phyloP scores from a whole-genome alignment of 1,284 basidiomycete genomes.

The Gomphus bonarii region DNA sequence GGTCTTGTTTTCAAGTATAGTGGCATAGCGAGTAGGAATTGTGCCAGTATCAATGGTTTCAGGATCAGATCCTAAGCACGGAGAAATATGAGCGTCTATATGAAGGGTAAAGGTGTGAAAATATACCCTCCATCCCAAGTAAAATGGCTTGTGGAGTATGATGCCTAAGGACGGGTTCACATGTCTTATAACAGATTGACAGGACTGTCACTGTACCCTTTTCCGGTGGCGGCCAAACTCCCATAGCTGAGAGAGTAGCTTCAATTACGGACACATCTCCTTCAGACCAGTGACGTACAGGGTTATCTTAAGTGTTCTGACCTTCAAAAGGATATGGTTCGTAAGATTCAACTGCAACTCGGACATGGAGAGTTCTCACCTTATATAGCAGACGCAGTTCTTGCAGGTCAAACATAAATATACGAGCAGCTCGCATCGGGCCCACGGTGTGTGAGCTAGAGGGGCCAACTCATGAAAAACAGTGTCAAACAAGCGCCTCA shows the following conservation, averaged over 20 bases:
- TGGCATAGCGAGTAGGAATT: constrained; percentile 61
- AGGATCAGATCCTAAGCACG: constrained; percentile 54
- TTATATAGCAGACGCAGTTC: constrained; percentile 64
- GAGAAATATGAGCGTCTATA: not conserved
- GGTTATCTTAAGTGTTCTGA: constrained; percentile 75
- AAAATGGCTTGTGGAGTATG: constrained; percentile 92
- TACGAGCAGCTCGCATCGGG: constrained; percentile 86
- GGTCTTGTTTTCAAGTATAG: constrained; percentile 55
- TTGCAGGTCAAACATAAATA: constrained; percentile 73
- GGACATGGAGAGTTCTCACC: constrained; percentile 26
- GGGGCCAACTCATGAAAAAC: constrained; percentile 33
- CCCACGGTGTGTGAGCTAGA: constrained; percentile 71
- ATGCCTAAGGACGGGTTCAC: constrained; percentile 42
- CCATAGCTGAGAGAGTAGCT: constrained; percentile 7
- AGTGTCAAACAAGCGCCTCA: not conserved
- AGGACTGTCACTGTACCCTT: constrained; percentile 44
- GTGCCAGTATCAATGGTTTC: constrained; percentile 82
- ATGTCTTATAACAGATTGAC: not conserved
- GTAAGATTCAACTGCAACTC: not conserved
- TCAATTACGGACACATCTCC: no score
- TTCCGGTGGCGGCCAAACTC: constrained; percentile 44
- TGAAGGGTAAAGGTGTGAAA: constrained; percentile 13
- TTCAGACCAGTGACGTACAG: no score
- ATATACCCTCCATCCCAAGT: constrained; percentile 74
- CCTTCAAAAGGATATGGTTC: constrained; percentile 28